Percentiles rank a stretch among this genome's conserved stretches.
phyloP scores from a whole-genome alignment of 164 flowering plant species.

The Litsea cubeba region DNA sequence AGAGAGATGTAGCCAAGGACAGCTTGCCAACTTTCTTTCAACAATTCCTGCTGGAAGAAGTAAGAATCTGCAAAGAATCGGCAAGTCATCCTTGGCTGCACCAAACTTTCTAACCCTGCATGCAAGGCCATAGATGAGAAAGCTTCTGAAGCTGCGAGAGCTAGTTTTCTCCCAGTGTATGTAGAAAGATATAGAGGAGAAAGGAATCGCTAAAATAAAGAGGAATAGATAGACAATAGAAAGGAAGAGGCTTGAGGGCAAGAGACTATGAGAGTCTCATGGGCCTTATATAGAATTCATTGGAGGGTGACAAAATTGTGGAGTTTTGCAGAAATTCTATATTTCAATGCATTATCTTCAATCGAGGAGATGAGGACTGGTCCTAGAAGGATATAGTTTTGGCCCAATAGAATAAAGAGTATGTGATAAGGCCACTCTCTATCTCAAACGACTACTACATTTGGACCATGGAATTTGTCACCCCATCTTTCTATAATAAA shows the following conservation, averaged over 20 bases:
- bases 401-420: constrained; percentile 19
- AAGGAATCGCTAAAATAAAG: not conserved
- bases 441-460: not conserved
- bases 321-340: constrained; percentile 1
- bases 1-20: constrained; percentile 49
- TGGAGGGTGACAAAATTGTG: not conserved
- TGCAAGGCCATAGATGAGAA: constrained; percentile 29
- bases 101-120: constrained; percentile 27
- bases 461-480: not conserved
- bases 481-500: not conserved
- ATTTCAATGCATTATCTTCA: constrained; percentile 20
- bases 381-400: constrained; percentile 25
- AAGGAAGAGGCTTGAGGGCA: not conserved
- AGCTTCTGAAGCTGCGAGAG: not conserved
- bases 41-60: not conserved
- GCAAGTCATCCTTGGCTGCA: constrained; percentile 69
- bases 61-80: constrained; percentile 16
- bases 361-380: constrained; percentile 27
- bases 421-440: constrained; percentile 25
- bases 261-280: constrained; percentile 1
- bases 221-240: not conserved
- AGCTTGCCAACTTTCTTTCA: constrained; percentile 35
- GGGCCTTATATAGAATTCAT: constrained; percentile 17
- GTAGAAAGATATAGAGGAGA: not conserved
- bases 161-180: not conserved